Percentiles rank a stretch among this genome's conserved stretches.
These are phyloP conservation scores for Globisporangium abappressorium DNA, from an alignment of 352 stramenopile genomes.

Conservation along the genomic window DNA sequence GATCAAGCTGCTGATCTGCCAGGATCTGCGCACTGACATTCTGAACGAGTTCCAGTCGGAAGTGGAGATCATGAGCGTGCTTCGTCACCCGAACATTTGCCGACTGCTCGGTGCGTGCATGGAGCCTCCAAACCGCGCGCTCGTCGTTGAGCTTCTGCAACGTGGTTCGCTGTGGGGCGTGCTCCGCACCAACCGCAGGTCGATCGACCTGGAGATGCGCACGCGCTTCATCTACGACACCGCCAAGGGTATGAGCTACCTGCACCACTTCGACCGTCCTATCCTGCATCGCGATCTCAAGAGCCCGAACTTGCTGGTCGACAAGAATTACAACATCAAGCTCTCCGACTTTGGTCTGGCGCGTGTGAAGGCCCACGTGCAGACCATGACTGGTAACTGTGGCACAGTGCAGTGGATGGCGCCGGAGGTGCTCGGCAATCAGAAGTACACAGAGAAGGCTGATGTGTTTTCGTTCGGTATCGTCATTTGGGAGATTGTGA, in stretches of 20 bases:
- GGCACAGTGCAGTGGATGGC: constrained; percentile 76
- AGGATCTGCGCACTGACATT: constrained; percentile 61
- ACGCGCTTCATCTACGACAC: constrained; percentile 70
- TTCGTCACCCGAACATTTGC: constrained; percentile 96
- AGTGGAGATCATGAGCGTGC: constrained; percentile 74
- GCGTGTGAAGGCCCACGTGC: constrained; percentile 74
- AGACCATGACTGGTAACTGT: constrained; percentile 87
- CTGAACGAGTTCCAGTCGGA: constrained; percentile 67
- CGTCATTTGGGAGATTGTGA: constrained; percentile 91
- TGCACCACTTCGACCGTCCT: constrained; percentile 78
- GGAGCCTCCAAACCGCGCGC: constrained; percentile 90
- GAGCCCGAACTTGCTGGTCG: constrained; percentile 78
- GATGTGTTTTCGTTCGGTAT: constrained; percentile 90
- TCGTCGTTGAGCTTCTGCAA: constrained; percentile 92
- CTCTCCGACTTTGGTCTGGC: constrained; percentile 84
- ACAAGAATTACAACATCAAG: constrained; percentile 85
- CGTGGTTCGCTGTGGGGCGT: constrained; percentile 92
- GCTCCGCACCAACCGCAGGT: constrained; percentile 63
- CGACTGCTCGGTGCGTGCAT: constrained; percentile 93
- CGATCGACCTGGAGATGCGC: constrained; percentile 53
- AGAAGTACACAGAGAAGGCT: constrained; percentile 90
- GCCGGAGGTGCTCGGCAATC: constrained; percentile 74
- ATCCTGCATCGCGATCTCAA: constrained; percentile 88
- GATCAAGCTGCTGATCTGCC: constrained; percentile 66
- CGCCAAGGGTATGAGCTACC: constrained; percentile 80